These are phyloP conservation scores for Fraxinus angustifolia DNA, from an alignment of 305 asterid genomes.

Conservation along the genomic window DNA sequence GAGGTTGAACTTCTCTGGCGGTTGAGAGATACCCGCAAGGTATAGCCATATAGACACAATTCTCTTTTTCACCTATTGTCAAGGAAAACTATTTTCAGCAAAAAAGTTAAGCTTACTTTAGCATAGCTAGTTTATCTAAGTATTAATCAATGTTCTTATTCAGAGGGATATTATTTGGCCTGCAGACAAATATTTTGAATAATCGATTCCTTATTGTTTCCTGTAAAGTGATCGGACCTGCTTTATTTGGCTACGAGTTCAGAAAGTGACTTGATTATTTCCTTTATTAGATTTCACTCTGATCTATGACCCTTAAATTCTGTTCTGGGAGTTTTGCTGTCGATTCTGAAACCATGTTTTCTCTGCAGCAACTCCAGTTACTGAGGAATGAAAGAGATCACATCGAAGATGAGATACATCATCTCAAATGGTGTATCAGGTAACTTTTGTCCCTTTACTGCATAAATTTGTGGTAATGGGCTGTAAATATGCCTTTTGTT, in stretches of 20 bases:
- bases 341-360: conserved; percentile 17
- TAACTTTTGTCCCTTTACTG: conserved; percentile 24
- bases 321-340: not conserved
- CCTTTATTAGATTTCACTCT: not conserved
- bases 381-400: conserved; percentile 74
- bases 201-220: not conserved
- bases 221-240: not conserved
- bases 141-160: not conserved
- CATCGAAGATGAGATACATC: conserved; percentile 80
- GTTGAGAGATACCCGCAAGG: conserved; percentile 74
- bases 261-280: not conserved
- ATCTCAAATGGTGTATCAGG: conserved; percentile 82
- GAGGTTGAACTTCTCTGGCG: conserved; percentile 84
- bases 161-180: not conserved
- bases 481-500: not conserved
- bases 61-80: not conserved
- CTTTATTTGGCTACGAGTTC: not conserved
- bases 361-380: conserved; percentile 65
- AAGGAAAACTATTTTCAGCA: not conserved
- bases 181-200: not conserved
- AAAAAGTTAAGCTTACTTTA: not conserved
- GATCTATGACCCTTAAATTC: not conserved
- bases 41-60: conserved; percentile 21
- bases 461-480: not conserved
- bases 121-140: not conserved